These are phyloP conservation scores for Diospyros kaki DNA, from an alignment of 148 eudicot genomes.

Conservation along the genomic window DNA sequence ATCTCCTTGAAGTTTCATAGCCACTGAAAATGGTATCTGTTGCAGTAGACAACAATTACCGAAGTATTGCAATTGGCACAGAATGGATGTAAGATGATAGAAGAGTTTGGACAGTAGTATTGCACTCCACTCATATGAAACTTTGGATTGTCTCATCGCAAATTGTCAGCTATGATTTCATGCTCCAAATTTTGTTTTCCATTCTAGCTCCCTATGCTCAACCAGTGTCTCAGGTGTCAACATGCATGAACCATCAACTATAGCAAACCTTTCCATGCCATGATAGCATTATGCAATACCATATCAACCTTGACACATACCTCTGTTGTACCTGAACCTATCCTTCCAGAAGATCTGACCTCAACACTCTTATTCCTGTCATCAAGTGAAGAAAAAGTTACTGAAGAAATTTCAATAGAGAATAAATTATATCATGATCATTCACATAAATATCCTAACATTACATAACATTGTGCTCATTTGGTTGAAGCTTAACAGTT, in stretches of 20 bases:
- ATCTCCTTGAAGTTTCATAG: conserved; percentile 40
- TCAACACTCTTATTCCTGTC: conserved; percentile 55
- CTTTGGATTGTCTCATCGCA: not conserved
- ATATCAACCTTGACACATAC: conserved; percentile 24
- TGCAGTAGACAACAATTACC: not conserved
- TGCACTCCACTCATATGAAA: not conserved
- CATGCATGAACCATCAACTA: not conserved
- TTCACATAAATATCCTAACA: not conserved
- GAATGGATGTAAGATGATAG: not conserved
- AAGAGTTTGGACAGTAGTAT: not conserved
- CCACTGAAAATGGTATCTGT: conserved; percentile 75
- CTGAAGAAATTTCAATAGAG: not conserved
- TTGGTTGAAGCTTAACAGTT: too few species aligned
- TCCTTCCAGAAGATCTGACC: conserved; percentile 59
- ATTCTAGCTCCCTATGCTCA: not conserved
- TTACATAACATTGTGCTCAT: too few species aligned
- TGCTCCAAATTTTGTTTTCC: not conserved
- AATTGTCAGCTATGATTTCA: not conserved
- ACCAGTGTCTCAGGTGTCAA: not conserved
- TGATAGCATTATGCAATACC: not conserved
- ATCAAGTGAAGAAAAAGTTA: conserved; percentile 3
- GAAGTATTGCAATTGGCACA: not conserved
- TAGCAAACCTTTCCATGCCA: not conserved
- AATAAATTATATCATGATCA: not conserved
- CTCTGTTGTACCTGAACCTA: conserved; percentile 62